Percentiles rank a stretch among this genome's conserved stretches.
phyloP scores from a whole-genome alignment of 169 alveolate species.

The Cryptosporidium viatorum region DNA sequence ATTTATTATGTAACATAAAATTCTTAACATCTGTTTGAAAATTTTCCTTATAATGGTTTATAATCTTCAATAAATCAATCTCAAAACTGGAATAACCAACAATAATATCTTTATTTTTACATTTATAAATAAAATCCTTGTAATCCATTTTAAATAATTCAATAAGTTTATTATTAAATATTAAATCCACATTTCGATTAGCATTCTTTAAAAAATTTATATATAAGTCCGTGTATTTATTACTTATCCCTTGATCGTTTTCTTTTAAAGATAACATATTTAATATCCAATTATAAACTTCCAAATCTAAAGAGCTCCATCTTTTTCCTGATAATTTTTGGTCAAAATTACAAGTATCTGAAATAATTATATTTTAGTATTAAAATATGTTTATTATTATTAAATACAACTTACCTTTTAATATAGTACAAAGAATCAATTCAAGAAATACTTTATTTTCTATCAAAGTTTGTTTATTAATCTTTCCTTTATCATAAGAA shows the following conservation, averaged over 20 bases:
- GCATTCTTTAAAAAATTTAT: background rate
- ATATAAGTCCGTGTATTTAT: background rate
- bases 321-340: slow-evolving; percentile 4
- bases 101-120: background rate
- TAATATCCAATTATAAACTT: slow-evolving; percentile 8
- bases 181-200: slow-evolving; percentile 22
- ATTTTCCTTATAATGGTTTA: slow-evolving; percentile 10
- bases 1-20: slow-evolving; percentile 1
- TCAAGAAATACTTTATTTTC: slow-evolving; percentile 1
- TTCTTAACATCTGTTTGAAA: background rate
- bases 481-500: background rate
- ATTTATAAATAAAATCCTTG: slow-evolving; percentile 2
- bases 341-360: slow-evolving; percentile 51
- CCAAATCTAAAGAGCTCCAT: slow-evolving; percentile 43
- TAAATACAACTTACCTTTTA: slow-evolving; percentile 34
- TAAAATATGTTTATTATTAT: background rate
- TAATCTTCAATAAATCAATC: slow-evolving; percentile 1
- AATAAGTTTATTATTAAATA: background rate
- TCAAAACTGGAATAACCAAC: slow-evolving; percentile 72
- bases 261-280: background rate
- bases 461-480: background rate
- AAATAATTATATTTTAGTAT: background rate
- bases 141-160: slow-evolving; percentile 59
- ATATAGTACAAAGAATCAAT: slow-evolving; percentile 26
- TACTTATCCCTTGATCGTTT: background rate